Evolutionary conservation across 768 basidiomycete genomes (phyloP).

Genomic region (Pisolithus sp.): DNA sequence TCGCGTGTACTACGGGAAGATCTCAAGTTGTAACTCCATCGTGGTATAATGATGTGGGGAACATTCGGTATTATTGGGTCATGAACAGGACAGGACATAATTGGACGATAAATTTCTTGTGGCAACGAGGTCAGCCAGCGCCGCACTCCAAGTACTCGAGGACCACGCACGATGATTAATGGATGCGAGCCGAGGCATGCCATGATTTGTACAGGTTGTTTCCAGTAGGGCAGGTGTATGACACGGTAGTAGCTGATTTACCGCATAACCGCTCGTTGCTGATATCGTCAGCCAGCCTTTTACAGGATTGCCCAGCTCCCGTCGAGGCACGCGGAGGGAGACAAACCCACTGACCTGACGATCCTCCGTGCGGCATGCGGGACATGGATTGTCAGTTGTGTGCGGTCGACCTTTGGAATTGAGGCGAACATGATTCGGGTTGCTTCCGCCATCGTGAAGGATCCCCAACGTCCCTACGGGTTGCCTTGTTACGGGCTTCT

Average conservation of each 20-base stretch:
- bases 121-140: neutral
- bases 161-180: neutral
- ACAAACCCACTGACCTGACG: neutral
- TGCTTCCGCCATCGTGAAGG: slow-evolving; percentile 20
- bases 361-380: neutral
- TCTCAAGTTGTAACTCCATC: neutral
- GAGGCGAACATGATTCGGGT: slow-evolving; percentile 4
- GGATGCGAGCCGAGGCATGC: neutral
- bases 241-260: neutral
- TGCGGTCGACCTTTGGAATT: slow-evolving; percentile 7
- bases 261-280: neutral
- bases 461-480: slow-evolving; percentile 19
- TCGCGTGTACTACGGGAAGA: neutral
- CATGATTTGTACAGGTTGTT: neutral
- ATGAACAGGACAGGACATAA: neutral
- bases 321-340: neutral
- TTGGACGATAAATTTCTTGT: slow-evolving; percentile 1
- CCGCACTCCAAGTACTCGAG: neutral
- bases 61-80: neutral
- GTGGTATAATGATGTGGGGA: neutral
- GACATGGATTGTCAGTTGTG: neutral
- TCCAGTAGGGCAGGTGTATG: neutral
- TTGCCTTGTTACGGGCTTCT: slow-evolving; percentile 28
- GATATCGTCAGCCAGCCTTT: neutral
- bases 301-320: neutral